phyloP scores from a whole-genome alignment of 192 early-diverging fungal genomes.

The Jimgerdemannia flammicorona region DNA sequence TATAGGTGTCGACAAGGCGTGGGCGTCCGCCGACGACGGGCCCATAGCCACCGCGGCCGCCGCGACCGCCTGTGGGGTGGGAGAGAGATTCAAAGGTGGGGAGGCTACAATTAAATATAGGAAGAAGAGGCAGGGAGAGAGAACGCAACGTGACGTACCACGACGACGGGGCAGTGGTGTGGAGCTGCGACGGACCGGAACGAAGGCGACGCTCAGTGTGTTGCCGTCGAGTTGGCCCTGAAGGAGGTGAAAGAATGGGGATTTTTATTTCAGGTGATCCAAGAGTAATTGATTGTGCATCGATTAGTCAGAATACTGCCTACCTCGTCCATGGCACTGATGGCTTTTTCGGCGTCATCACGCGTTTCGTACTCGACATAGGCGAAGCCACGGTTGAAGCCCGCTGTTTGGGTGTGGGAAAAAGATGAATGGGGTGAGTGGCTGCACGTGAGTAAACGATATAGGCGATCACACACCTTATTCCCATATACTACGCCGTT shows the following conservation, averaged over 20 bases:
- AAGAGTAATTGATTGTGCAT: too few relatives aligned
- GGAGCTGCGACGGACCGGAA: constrained; percentile 25
- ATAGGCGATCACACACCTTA: too few relatives aligned
- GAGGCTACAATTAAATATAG: too few relatives aligned
- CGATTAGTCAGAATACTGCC: neutral
- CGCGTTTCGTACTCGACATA: constrained; percentile 37
- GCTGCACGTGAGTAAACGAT: too few relatives aligned
- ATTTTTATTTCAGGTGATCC: neutral
- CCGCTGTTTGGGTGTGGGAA: constrained; percentile 15
- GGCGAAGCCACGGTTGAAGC: constrained; percentile 35
- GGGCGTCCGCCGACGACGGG: neutral
- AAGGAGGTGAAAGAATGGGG: neutral
- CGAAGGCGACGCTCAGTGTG: constrained; percentile 19
- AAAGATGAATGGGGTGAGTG: neutral
- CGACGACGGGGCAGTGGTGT: constrained; percentile 12
- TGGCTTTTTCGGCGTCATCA: constrained; percentile 37
- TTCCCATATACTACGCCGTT: too few relatives aligned
- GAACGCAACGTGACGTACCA: neutral
- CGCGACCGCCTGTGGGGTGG: neutral
- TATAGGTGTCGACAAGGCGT: neutral
- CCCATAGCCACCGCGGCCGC: too few relatives aligned
- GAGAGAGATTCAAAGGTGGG: neutral
- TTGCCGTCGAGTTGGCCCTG: constrained; percentile 42
- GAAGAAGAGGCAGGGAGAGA: too few relatives aligned
- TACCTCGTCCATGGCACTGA: constrained; percentile 44